Evolutionary conservation across 176 grass and related monocot genomes (phyloP).

Genomic region (Juncus inflexus): DNA sequence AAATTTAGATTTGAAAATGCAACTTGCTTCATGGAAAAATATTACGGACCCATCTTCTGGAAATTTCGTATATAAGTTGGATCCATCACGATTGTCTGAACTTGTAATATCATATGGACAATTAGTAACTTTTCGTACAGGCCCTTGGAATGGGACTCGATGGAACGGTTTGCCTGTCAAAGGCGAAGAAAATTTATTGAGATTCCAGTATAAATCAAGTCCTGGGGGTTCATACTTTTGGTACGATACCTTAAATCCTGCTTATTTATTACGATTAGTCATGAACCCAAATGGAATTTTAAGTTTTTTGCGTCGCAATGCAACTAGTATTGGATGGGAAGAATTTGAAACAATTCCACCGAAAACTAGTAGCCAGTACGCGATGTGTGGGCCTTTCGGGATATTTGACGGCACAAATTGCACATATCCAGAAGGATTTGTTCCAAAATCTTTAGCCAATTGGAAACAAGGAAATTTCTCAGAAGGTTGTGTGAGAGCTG

Average conservation of each 20-base stretch:
- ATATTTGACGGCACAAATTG: conserved; percentile 7
- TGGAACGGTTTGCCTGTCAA: conserved; percentile 17
- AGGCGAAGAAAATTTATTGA: conserved; percentile 7
- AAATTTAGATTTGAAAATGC: conserved; percentile 13
- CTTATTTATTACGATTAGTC: conserved; percentile 23
- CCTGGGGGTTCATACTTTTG: conserved; percentile 6
- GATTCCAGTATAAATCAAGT: conserved; percentile 9
- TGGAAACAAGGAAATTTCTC: conserved; percentile 5
- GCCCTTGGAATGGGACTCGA: conserved; percentile 22
- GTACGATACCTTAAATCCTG: conserved; percentile 1
- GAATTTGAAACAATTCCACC: conserved; percentile 16
- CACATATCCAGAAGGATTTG: conserved; percentile 7
- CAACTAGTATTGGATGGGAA: conserved; percentile 2
- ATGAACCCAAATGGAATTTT: conserved; percentile 11
- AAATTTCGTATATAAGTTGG: conserved; percentile 9
- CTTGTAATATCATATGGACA: conserved; percentile 18
- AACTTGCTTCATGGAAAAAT: conserved; percentile 21
- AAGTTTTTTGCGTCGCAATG: conserved; percentile 20
- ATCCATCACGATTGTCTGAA: conserved; percentile 13
- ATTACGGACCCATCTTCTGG: conserved; percentile 12
- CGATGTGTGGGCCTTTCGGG: conserved; percentile 17
- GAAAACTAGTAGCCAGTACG: neutral
- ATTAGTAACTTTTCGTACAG: conserved; percentile 7
- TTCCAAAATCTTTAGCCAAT: conserved; percentile 1
- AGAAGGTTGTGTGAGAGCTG: conserved; percentile 5